Percentiles rank a stretch among this genome's conserved stretches.
phyloP scores from a whole-genome alignment of 163 green algal species.

The Scenedesmus sp. region DNA sequence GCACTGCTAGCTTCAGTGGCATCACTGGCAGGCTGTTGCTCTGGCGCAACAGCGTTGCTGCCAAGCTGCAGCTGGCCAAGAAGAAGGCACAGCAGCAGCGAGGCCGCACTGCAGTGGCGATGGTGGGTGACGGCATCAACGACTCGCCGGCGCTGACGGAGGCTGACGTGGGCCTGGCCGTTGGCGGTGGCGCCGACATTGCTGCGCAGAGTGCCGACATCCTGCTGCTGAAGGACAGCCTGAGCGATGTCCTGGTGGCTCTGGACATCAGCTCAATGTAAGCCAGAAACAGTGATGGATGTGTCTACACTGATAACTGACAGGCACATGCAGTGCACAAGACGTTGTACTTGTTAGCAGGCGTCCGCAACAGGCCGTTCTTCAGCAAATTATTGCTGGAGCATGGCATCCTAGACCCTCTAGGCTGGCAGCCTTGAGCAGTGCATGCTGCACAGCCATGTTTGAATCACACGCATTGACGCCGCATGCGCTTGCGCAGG shows the following conservation, averaged over 20 bases:
- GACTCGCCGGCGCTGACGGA: constrained; percentile 94
- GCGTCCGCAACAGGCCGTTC: neutral
- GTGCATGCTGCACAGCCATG: no score
- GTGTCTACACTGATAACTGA: no score
- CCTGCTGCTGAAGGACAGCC: constrained; percentile 89
- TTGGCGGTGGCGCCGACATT: constrained; percentile 85
- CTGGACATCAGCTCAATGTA: constrained; percentile 82
- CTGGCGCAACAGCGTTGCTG: neutral
- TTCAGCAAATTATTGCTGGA: no score
- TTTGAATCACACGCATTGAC: no score
- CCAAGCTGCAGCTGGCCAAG: neutral
- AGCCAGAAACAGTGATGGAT: neutral
- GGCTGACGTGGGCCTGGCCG: constrained; percentile 95
- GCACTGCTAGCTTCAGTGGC: neutral
- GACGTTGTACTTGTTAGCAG: no score
- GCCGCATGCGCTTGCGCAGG: no score
- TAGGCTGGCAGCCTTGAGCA: no score
- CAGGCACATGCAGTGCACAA: no score
- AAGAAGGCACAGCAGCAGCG: neutral
- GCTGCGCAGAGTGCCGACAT: constrained; percentile 88
- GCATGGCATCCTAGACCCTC: no score
- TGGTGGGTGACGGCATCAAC: constrained; percentile 98
- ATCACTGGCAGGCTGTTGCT: neutral
- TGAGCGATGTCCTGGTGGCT: constrained; percentile 89
- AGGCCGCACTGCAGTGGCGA: constrained; percentile 65